These are phyloP conservation scores for Cucumis sativus DNA, from an alignment of 306 rosid genomes.

Conservation along the genomic window DNA sequence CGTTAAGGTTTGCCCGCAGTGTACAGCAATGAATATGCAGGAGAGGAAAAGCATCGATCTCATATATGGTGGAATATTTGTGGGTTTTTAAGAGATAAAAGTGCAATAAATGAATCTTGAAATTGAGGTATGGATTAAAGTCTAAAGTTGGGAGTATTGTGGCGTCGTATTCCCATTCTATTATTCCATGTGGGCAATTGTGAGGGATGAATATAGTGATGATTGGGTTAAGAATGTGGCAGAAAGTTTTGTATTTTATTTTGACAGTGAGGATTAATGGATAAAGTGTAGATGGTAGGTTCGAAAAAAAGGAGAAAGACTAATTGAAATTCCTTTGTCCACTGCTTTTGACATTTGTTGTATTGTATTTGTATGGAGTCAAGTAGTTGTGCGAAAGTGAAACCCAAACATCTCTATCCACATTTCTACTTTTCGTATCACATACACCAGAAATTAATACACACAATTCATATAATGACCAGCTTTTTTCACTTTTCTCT, in stretches of 20 bases:
- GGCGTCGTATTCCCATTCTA: neutral
- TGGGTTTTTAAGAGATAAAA: no score
- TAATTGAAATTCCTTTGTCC: neutral
- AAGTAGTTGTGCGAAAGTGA: neutral
- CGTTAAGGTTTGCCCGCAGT: no score
- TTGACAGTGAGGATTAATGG: neutral
- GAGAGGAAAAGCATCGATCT: no score
- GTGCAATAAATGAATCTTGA: no score
- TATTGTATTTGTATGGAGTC: neutral
- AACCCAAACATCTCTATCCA: no score
- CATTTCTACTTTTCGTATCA: no score
- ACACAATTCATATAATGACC: neutral
- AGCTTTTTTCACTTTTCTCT: neutral
- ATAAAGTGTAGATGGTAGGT: neutral
- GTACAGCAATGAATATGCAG: no score
- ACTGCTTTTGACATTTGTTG: neutral
- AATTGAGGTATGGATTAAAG: no score
- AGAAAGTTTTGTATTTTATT: neutral
- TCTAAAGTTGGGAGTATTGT: neutral
- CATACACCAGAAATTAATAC: no score
- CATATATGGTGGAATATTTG: no score
- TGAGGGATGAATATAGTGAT: neutral
- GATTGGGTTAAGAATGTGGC: neutral
- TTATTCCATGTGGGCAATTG: neutral
- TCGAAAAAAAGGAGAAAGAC: neutral